Percentiles rank a stretch among this genome's conserved stretches.
These are phyloP conservation scores for Penicillium sp. DNA, from an alignment of 2,329 filamentous ascomycete genomes.

Conservation along the genomic window DNA sequence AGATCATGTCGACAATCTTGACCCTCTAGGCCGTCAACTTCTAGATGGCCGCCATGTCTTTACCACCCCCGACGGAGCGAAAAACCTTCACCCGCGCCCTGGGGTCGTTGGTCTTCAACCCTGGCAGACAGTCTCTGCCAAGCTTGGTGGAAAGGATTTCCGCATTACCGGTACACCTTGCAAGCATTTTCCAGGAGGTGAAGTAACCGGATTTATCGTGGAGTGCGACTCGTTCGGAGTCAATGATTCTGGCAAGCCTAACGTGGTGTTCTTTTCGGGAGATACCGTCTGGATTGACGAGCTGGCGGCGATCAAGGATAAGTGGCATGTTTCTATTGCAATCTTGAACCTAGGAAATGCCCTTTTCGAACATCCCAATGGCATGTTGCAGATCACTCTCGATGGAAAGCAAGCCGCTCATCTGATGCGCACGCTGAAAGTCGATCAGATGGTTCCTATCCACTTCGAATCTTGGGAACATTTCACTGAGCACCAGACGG, in stretches of 20 bases:
- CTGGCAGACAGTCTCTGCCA: conserved; percentile 39
- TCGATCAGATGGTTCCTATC: conserved; percentile 47
- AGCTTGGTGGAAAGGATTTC: conserved; percentile 37
- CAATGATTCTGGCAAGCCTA: conserved; percentile 37
- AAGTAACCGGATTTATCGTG: conserved; percentile 49
- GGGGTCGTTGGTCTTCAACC: conserved; percentile 41
- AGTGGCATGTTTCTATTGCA: conserved; percentile 41
- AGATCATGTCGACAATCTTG: conserved; percentile 52
- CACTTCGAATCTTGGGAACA: conserved; percentile 50
- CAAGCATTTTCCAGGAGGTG: conserved; percentile 45
- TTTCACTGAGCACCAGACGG: conserved; percentile 38
- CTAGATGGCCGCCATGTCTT: conserved; percentile 49
- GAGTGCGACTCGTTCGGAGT: conserved; percentile 39
- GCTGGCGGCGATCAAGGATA: conserved; percentile 35
- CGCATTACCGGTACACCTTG: conserved; percentile 47
- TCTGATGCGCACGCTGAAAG: conserved; percentile 41
- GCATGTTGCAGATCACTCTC: conserved; percentile 45
- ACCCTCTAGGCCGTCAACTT: conserved; percentile 46
- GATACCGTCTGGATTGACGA: conserved; percentile 51
- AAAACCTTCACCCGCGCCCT: conserved; percentile 45
- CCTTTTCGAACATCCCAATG: conserved; percentile 21
- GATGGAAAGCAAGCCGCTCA: conserved; percentile 44
- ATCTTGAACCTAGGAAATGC: conserved; percentile 43
- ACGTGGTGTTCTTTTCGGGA: conserved; percentile 51
- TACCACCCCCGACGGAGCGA: conserved; percentile 48